phyloP scores from a whole-genome alignment of 2,329 filamentous ascomycete species.

The Talaromyces sp. region DNA sequence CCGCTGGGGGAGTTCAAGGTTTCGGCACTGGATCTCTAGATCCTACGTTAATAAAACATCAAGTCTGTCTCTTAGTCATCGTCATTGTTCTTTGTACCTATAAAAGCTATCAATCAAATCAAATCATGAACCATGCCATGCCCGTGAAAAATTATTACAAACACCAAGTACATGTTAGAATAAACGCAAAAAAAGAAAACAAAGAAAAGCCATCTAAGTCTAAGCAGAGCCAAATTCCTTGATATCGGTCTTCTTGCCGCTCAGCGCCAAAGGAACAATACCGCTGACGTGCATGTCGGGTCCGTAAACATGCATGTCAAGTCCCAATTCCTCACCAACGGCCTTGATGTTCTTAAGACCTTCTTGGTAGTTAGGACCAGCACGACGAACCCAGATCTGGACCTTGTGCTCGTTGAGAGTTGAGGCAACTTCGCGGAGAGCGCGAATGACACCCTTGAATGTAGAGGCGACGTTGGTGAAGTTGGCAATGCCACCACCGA shows the following conservation, averaged over 20 bases:
- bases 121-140: slow-evolving; percentile 18
- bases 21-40: no score
- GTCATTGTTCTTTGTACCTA: slow-evolving; percentile 1
- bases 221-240: slow-evolving; percentile 52
- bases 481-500: slow-evolving; percentile 99
- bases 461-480: slow-evolving; percentile 99
- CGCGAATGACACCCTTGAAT: slow-evolving; percentile 99
- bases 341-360: slow-evolving; percentile 99
- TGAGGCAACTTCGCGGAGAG: slow-evolving; percentile 81
- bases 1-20: no score
- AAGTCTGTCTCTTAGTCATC: slow-evolving; percentile 3
- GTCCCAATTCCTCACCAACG: slow-evolving; percentile 85
- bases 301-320: slow-evolving; percentile 88
- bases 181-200: not conserved
- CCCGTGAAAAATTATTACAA: slow-evolving; percentile 17
- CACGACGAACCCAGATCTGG: slow-evolving; percentile 88
- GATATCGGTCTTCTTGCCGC: slow-evolving; percentile 55
- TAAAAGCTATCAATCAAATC: slow-evolving; percentile 14
- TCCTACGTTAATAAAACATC: no score
- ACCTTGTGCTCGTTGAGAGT: slow-evolving; percentile 92
- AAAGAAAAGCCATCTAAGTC: not conserved
- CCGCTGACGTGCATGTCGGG: slow-evolving; percentile 86
- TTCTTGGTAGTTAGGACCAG: slow-evolving; percentile 98
- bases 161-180: slow-evolving; percentile 16
- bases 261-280: slow-evolving; percentile 87